Conservation (phyloP, 306 rosid species). For the Cajanus cajan region DNA sequence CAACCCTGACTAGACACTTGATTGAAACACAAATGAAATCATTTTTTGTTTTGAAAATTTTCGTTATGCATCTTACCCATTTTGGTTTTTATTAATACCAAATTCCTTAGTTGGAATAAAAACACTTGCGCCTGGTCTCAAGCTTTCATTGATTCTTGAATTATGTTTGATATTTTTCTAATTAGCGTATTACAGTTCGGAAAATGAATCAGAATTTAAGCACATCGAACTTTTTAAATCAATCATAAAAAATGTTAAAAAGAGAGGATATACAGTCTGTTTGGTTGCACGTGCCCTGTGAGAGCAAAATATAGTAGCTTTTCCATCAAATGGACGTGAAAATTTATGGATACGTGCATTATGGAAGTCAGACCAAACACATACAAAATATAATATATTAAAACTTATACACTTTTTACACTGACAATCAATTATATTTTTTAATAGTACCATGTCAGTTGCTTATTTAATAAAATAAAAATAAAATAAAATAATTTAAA, state of each 20-base stretch:
- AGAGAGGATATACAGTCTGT: no score
- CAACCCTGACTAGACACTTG: background rate
- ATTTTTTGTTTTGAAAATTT: background rate
- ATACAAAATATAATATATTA: no score
- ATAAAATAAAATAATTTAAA: no score
- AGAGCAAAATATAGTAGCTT: no score
- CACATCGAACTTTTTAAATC: background rate
- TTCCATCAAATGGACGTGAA: no score
- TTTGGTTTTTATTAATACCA: background rate
- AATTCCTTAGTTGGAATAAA: background rate
- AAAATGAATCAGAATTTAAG: background rate
- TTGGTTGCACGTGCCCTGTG: no score
- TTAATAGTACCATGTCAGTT: no score
- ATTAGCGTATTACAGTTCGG: background rate
- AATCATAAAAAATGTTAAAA: background rate
- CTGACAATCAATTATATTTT: no score
- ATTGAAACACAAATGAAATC: background rate
- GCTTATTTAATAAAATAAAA: no score
- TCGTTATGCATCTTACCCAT: background rate
- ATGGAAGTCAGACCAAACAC: no score
- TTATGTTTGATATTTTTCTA: background rate
- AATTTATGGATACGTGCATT: no score
- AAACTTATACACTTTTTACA: no score
- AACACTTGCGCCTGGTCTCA: background rate
- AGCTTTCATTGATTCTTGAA: background rate